Conservation (phyloP, 306 rosid species). For the Biancaea sappan region DNA sequence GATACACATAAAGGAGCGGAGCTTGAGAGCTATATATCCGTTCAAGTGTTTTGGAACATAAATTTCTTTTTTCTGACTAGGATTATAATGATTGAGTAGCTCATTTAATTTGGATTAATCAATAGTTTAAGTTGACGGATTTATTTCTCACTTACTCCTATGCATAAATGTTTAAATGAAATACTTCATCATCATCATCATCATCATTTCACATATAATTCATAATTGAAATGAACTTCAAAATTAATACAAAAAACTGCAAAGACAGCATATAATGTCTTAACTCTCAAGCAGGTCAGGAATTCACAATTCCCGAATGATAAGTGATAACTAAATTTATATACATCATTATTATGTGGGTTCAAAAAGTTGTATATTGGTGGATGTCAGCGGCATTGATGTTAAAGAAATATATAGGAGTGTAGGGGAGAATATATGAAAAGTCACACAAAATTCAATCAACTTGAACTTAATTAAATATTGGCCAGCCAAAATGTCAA, state of each 20-base stretch:
- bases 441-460: not conserved
- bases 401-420: not conserved
- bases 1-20: not conserved
- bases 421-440: not conserved
- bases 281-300: not conserved
- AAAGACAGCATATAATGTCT: not conserved
- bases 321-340: too few species aligned
- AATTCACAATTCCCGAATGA: not conserved
- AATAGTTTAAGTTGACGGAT: not conserved
- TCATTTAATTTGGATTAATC: not conserved
- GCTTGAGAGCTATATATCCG: not conserved
- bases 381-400: too few species aligned
- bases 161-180: not conserved
- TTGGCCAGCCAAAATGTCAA: conserved; percentile 12
- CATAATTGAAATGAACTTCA: too few species aligned
- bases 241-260: not conserved
- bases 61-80: too few species aligned
- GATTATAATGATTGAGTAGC: not conserved
- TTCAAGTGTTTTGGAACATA: not conserved
- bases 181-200: not conserved
- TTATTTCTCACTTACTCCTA: not conserved
- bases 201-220: not conserved
- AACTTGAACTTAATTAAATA: conserved; percentile 27
- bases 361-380: not conserved
- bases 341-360: not conserved